Evolutionary conservation across 768 basidiomycete genomes (phyloP), one percentile per base, ranked within the genome.

Genomic region (Lentinula guzmanii): DNA sequence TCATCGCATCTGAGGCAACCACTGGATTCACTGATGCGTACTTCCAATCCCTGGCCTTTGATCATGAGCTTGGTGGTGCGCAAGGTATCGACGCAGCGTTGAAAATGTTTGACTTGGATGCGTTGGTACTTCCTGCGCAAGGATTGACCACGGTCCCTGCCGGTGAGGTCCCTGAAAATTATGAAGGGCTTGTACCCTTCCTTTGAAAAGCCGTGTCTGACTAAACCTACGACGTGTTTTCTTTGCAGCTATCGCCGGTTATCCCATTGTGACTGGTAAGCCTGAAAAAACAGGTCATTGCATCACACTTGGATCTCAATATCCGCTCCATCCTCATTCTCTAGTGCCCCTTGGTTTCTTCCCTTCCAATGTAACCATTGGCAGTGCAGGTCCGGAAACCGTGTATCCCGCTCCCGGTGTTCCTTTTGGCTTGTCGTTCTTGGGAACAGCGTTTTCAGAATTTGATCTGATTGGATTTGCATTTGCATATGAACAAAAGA

Each of bases 401-500:
- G 74, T 81, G 0, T 81, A 78, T 58, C 79, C 82, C 0, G 79
- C 78, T 0, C 86, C 83, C 4, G 83, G 83, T 16, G 79, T 82
- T 42, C 86, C 86, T 0, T 83, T 86, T 52, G 86, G 86, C 1
- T 69, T 87, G 5, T 80, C 84, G 3, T 87, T 88, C 71, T 65
- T 86, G 8, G 84, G 84, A 0, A 83, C 85, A 1, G 82, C 82
- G 10, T 88, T 82, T 68, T 82, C 81, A 50, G 87, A 87, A 61
- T 81, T 80, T 66, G 70, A 78, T n/a, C 74, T 88, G 53, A 77
- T 89, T 60, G 75, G 80, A 0, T 79, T 83, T 61, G 87, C 76
- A 2, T 87, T 78, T 70, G 86, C 86, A 1, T 87, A 85, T 64
- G 87, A 89, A 69, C 85, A 87, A 67, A 79, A 76, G 63, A 87